Evolutionary conservation across 768 basidiomycete species (phyloP), one percentile per base, ranked within the genome.

Genomic region (Scleroderma bovista): DNA sequence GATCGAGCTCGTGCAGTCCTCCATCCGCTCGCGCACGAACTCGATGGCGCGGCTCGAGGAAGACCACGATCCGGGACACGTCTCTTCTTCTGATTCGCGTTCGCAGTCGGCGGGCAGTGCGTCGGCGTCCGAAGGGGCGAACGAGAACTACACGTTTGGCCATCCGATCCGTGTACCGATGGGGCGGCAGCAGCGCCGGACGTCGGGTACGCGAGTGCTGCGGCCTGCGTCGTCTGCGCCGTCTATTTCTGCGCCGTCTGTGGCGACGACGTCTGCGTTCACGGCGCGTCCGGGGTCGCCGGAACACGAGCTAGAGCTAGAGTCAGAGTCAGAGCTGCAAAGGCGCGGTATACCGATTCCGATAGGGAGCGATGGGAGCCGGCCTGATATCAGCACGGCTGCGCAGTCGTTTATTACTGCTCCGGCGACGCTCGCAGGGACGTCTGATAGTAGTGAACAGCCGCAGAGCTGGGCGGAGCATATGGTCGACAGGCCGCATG

Each of bases 101-200:
- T 70, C 69, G 12, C 59, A 54, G 45, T 69, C 74, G n/a, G n/a
- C n/a, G 26, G 80, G 79, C 22, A 81, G 79, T 52, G 75, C 70
- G 40, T 75, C 72, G 77, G 74, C 37, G 60, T 70, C 17, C 65
- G n/a, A 68, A 46, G 76, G 74, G 56, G 79, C 75, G 42, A 72
- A 74, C 0, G 85, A 87, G 59, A 86, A 86, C 61, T 75, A 87
- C 62, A 89, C 87, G 9, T 90, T 89, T 66, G 88, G 88, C 12
- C 75, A 80, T 36, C 74, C 74, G 0, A 67, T 82, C 63, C 61
- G 74, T 48, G 62, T 42, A 7, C 63, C 63, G 10, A 62, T 63
- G 63, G 51, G 20, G 22, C n/a, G n/a, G n/a, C n/a, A n/a, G n/a
- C n/a, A n/a, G n/a, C 26, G 42, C 29, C 52, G 46, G 13, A 19